A percentile compares a stretch with the other conserved stretches of the same genome.
These are phyloP conservation scores for Fraxinus baroniana DNA, from an alignment of 305 asterid genomes.

Conservation along the genomic window DNA sequence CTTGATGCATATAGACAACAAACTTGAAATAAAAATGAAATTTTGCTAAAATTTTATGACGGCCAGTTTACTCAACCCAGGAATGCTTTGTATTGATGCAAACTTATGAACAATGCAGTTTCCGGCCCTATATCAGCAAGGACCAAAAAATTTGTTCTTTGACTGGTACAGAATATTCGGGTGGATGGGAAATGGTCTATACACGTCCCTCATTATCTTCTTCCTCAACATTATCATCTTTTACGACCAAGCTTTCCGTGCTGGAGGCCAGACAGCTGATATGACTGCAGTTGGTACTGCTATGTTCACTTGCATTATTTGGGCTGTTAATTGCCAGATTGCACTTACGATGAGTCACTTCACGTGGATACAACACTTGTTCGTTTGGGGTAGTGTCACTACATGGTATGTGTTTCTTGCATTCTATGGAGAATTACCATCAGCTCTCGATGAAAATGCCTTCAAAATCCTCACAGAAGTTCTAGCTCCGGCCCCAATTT, in stretches of 20 bases:
- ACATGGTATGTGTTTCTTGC: conserved; percentile 53
- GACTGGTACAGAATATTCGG: conserved; percentile 39
- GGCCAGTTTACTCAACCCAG: background rate
- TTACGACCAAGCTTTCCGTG: conserved; percentile 31
- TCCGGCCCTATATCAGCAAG: conserved; percentile 36
- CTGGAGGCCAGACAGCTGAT: conserved; percentile 32
- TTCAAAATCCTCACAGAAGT: conserved; percentile 45
- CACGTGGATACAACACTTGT: conserved; percentile 64
- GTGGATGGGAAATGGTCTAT: conserved; percentile 36
- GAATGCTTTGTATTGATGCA: background rate
- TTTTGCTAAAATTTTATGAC: background rate
- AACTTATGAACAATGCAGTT: conserved; percentile 17
- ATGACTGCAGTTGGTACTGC: conserved; percentile 43
- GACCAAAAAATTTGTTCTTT: conserved; percentile 32
- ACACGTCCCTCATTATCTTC: conserved; percentile 29
- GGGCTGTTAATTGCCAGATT: conserved; percentile 73
- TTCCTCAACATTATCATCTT: conserved; percentile 18
- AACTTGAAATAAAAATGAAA: background rate
- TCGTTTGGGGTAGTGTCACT: conserved; percentile 62
- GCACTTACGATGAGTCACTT: conserved; percentile 61
- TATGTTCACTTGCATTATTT: conserved; percentile 63
- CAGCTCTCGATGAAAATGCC: conserved; percentile 45
- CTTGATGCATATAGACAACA: background rate
- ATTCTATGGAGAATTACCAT: conserved; percentile 43
- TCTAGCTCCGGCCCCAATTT: conserved; percentile 59